Conservation (phyloP, 768 basidiomycete genomes). For the Leccinum pellstonianum region DNA sequence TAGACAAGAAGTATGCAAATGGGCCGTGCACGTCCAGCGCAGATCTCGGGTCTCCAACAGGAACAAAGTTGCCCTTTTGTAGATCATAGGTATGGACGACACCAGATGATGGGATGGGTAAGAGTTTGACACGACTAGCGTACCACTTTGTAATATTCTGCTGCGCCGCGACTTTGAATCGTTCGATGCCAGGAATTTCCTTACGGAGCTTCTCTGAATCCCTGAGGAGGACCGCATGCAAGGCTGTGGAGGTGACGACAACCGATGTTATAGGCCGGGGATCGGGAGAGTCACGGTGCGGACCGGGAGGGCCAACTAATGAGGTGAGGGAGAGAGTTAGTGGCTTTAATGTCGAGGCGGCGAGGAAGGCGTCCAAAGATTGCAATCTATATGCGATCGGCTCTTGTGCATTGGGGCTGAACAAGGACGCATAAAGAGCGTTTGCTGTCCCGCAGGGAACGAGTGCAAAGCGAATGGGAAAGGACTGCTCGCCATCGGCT, state of each 20-base stretch:
- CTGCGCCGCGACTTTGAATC: conserved; percentile 84
- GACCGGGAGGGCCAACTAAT: conserved; percentile 34
- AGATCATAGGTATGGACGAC: conserved; percentile 65
- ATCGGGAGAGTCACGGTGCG: conserved; percentile 12
- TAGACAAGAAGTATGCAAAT: conserved; percentile 83
- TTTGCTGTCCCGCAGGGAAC: conserved; percentile 91
- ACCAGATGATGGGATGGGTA: conserved; percentile 41
- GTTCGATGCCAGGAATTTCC: conserved; percentile 70
- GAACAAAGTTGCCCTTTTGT: conserved; percentile 43
- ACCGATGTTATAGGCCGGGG: conserved; percentile 48
- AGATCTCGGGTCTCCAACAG: conserved; percentile 37
- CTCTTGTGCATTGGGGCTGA: conserved; percentile 44
- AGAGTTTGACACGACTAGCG: conserved; percentile 53
- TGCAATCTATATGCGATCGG: conserved; percentile 46
- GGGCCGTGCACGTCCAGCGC: conserved; percentile 64
- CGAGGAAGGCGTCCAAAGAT: conserved; percentile 55
- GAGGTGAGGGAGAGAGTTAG: conserved; percentile 57
- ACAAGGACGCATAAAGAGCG: conserved; percentile 80
- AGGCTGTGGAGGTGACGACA: conserved; percentile 82
- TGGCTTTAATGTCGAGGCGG: conserved; percentile 35
- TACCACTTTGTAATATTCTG: conserved; percentile 77
- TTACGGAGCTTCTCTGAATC: conserved; percentile 76
- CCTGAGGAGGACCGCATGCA: conserved; percentile 83
- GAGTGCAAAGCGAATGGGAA: conserved; percentile 45
- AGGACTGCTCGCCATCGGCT: conserved; percentile 10